A percentile compares a stretch with the other conserved stretches of the same genome.
These are phyloP conservation scores for Rhizopogon salebrosus DNA, from an alignment of 768 basidiomycete species.

Conservation along the genomic window DNA sequence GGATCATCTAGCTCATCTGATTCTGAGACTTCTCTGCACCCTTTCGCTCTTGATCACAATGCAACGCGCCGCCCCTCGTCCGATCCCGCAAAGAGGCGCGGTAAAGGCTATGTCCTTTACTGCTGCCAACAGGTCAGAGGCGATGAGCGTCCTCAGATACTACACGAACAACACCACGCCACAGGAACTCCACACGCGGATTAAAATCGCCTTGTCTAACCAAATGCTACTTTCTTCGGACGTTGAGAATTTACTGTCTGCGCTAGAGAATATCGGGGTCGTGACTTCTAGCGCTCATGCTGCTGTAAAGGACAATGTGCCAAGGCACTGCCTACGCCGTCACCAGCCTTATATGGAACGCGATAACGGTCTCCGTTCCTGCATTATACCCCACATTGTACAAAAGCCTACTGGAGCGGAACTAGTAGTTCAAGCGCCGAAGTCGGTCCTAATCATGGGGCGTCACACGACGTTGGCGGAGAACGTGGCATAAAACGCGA, in stretches of 20 bases:
- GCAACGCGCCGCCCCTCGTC: constrained; percentile 24
- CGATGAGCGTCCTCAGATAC: constrained; percentile 11
- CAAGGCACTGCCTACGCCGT: constrained; percentile 20
- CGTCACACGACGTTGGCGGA: neutral
- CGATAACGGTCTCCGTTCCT: constrained; percentile 14
- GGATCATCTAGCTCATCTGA: constrained; percentile 11
- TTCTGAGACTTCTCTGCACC: constrained; percentile 6
- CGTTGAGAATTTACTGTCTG: constrained; percentile 9
- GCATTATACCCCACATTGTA: constrained; percentile 4
- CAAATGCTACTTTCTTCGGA: constrained; percentile 5
- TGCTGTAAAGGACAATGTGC: constrained; percentile 4
- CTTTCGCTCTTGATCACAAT: neutral
- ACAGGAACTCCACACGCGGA: constrained; percentile 9
- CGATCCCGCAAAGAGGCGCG: constrained; percentile 4
- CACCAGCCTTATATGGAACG: constrained; percentile 17
- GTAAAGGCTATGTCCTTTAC: constrained; percentile 1
- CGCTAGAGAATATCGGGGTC: constrained; percentile 10
- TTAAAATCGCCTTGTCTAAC: constrained; percentile 3
- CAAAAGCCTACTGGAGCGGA: neutral
- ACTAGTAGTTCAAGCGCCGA: neutral
- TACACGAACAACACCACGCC: constrained; percentile 12
- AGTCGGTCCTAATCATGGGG: no score
- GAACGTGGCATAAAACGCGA: constrained; percentile 2
- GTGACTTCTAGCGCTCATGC: neutral
- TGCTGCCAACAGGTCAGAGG: constrained; percentile 5